A percentile compares a stretch with the other conserved stretches of the same genome.
Conservation (phyloP, 169 alveolate genomes). For the Eimeria maxima region DNA sequence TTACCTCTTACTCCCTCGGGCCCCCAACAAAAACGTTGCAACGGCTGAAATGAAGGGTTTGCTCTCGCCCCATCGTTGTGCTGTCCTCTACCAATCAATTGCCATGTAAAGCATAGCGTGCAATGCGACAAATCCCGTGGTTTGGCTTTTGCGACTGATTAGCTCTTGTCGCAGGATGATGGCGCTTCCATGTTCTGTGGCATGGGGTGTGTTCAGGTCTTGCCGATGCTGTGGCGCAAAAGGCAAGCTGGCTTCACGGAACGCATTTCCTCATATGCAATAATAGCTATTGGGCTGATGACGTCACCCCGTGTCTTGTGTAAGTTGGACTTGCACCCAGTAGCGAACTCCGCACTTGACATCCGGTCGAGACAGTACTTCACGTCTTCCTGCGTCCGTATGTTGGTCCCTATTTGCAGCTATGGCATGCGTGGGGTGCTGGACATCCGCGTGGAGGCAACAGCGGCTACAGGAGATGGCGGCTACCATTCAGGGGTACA, state of each 20-base stretch:
- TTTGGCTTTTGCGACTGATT: neutral
- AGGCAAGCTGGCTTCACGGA: constrained; percentile 82
- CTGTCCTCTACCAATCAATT: neutral
- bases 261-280: constrained; percentile 69
- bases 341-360: neutral
- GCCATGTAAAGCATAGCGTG: neutral
- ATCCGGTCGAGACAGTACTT: neutral
- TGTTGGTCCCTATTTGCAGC: constrained; percentile 15
- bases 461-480: constrained; percentile 63
- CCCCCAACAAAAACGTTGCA: neutral
- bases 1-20: neutral
- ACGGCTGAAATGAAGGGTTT: neutral
- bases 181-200: neutral
- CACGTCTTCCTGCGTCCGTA: neutral
- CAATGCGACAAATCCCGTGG: neutral
- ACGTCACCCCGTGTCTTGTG: constrained; percentile 84
- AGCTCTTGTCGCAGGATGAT: neutral
- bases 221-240: constrained; percentile 69
- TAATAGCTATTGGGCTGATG: constrained; percentile 85
- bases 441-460: constrained; percentile 78
- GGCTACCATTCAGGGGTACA: constrained; percentile 84
- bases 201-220: constrained; percentile 62
- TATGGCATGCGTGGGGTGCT: constrained; percentile 86
- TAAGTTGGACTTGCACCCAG: constrained; percentile 42
- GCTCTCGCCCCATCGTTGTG: neutral